phyloP scores from a whole-genome alignment of 257 asterid genomes.

The Linaria vulgaris region DNA sequence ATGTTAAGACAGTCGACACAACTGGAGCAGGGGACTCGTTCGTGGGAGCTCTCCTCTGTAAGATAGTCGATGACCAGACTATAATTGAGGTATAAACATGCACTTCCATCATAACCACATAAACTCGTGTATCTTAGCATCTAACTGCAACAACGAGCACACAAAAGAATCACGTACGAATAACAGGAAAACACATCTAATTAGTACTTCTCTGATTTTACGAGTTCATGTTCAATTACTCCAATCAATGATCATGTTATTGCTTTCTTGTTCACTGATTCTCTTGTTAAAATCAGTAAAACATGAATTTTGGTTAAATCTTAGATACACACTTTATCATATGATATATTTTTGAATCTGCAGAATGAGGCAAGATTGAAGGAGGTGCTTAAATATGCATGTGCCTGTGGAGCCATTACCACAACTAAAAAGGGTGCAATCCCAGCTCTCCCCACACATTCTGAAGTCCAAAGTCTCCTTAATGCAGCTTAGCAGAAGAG shows the following conservation, averaged over 20 bases:
- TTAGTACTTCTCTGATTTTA: no score
- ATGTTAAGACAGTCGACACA: slow-evolving; percentile 49
- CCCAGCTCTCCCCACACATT: slow-evolving; percentile 80
- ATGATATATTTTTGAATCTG: not conserved
- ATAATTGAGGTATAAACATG: slow-evolving; percentile 32
- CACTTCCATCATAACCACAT: no score
- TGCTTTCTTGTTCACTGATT: no score
- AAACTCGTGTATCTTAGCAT: no score
- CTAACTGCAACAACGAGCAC: no score
- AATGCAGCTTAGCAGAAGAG: slow-evolving; percentile 20
- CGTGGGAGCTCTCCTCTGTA: slow-evolving; percentile 50
- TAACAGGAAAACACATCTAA: no score
- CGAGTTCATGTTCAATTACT: no score
- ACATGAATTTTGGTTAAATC: not conserved
- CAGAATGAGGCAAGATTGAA: slow-evolving; percentile 75
- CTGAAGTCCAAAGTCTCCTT: slow-evolving; percentile 51
- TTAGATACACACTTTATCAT: not conserved
- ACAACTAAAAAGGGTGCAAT: slow-evolving; percentile 96
- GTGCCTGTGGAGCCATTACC: slow-evolving; percentile 96
- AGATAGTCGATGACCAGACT: slow-evolving; percentile 48
- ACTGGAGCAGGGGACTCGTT: slow-evolving; percentile 61
- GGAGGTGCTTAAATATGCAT: slow-evolving; percentile 73
- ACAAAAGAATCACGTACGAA: no score
- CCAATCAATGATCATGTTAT: no score
- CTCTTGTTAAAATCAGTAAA: no score